These are phyloP conservation scores for Neurospora sp. DNA, from an alignment of 495 filamentous ascomycete genomes.

Conservation along the genomic window DNA sequence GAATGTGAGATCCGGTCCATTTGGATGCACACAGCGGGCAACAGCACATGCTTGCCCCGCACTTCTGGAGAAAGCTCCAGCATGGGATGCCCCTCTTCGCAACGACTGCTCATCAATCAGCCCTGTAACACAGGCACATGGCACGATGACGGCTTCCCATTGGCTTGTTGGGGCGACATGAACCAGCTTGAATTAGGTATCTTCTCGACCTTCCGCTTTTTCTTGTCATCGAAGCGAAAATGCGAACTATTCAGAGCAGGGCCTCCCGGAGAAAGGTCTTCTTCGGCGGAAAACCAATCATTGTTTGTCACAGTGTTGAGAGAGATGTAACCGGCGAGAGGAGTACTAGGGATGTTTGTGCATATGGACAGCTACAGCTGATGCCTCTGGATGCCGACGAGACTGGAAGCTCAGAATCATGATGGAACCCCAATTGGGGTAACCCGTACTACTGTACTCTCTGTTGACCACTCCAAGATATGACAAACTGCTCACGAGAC, in stretches of 20 bases:
- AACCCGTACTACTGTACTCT: background rate
- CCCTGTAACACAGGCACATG: slow-evolving; percentile 20
- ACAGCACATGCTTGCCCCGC: slow-evolving; percentile 12
- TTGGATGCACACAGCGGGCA: background rate
- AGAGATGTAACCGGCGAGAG: background rate
- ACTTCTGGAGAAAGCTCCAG: slow-evolving; percentile 2
- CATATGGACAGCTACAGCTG: background rate
- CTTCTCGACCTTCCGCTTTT: background rate
- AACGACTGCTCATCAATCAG: slow-evolving; percentile 10
- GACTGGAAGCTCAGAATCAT: background rate
- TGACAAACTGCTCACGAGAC: background rate
- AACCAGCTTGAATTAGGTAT: background rate
- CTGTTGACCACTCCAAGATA: background rate
- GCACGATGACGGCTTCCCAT: slow-evolving; percentile 10
- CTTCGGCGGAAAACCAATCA: background rate
- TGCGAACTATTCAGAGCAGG: background rate
- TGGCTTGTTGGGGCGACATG: slow-evolving; percentile 7
- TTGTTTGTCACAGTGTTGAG: background rate
- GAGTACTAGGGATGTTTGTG: background rate
- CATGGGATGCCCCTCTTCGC: background rate
- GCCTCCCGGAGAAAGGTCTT: background rate
- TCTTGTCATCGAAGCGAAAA: background rate
- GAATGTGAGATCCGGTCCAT: background rate
- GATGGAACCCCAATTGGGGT: background rate
- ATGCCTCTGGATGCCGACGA: background rate